Conservation (phyloP, 768 basidiomycete species). For the Leccinum incarnatum region DNA sequence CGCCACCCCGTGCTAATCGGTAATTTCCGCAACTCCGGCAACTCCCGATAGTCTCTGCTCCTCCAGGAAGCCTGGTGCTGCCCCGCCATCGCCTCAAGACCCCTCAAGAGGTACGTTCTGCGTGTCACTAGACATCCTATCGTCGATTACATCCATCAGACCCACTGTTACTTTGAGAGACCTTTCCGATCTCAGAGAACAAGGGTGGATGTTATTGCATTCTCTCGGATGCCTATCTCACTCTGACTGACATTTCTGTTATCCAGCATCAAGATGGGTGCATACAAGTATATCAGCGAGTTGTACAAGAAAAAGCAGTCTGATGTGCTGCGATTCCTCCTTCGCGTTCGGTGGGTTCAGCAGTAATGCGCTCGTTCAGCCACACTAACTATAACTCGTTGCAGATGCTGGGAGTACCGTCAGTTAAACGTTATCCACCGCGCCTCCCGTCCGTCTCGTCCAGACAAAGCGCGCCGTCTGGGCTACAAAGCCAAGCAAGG, state of each 20-base stretch:
- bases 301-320: slow-evolving; percentile 98
- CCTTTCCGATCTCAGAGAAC: slow-evolving; percentile 3
- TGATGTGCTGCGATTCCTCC: slow-evolving; percentile 95
- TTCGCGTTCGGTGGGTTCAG: slow-evolving; percentile 81
- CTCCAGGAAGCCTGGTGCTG: slow-evolving; percentile 4
- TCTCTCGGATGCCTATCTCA: slow-evolving; percentile 13
- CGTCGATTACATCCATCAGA: not conserved
- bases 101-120: slow-evolving; percentile 29
- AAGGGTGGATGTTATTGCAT: slow-evolving; percentile 24
- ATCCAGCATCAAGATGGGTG: slow-evolving; percentile 69
- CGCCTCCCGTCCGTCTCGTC: slow-evolving; percentile 95
- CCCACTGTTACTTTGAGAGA: slow-evolving; percentile 8
- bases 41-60: slow-evolving; percentile 14
- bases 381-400: slow-evolving; percentile 7
- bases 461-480: slow-evolving; percentile 97
- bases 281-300: slow-evolving; percentile 96
- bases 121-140: slow-evolving; percentile 1
- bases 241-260: slow-evolving; percentile 19
- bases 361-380: not conserved
- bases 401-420: slow-evolving; percentile 97
- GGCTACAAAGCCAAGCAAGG: slow-evolving; percentile 99
- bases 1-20: slow-evolving; percentile 18
- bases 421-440: slow-evolving; percentile 98
- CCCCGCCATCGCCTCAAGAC: slow-evolving; percentile 19
- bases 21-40: slow-evolving; percentile 22